Percentiles rank a stretch among this genome's conserved stretches.
These are phyloP conservation scores for Cicer judaicum DNA, from an alignment of 306 rosid species.

Conservation along the genomic window DNA sequence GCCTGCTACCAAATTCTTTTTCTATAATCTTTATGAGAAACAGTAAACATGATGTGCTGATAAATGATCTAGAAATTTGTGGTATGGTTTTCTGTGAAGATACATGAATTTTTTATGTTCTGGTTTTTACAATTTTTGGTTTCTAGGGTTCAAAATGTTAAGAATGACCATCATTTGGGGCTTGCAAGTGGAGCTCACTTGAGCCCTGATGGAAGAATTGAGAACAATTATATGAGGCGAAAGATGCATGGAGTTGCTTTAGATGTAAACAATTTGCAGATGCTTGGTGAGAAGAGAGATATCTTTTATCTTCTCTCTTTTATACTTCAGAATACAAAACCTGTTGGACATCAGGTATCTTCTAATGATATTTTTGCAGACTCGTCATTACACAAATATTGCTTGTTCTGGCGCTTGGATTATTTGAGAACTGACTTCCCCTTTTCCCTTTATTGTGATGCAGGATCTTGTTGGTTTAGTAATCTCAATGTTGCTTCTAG, in stretches of 20 bases:
- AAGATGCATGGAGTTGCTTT: constrained; percentile 66
- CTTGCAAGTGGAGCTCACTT: constrained; percentile 52
- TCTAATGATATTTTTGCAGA: constrained; percentile 39
- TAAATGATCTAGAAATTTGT: constrained; percentile 26
- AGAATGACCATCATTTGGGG: constrained; percentile 54
- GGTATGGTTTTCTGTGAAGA: constrained; percentile 6
- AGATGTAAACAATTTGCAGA: constrained; percentile 70
- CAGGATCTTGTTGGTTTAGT: constrained; percentile 99
- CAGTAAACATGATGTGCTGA: constrained; percentile 12
- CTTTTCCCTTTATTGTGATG: constrained; percentile 41
- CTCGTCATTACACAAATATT: constrained; percentile 6
- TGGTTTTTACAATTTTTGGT: constrained; percentile 36
- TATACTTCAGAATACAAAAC: constrained; percentile 86
- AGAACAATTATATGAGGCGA: constrained; percentile 58
- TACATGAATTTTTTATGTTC: constrained; percentile 12
- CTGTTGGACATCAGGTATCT: constrained; percentile 99
- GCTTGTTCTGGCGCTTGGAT: constrained; percentile 17
- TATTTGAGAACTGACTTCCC: constrained; percentile 32
- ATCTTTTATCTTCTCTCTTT: constrained; percentile 88
- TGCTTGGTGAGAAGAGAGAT: constrained; percentile 84
- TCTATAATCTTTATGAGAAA: constrained; percentile 3
- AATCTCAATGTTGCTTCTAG: constrained; percentile 93
- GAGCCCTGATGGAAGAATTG: constrained; percentile 53
- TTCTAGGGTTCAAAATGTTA: constrained; percentile 51
- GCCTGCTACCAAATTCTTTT: neutral